Base-by-base conservation (phyloP, 805 yeast species). In the Pichia occidentalis region DNA sequence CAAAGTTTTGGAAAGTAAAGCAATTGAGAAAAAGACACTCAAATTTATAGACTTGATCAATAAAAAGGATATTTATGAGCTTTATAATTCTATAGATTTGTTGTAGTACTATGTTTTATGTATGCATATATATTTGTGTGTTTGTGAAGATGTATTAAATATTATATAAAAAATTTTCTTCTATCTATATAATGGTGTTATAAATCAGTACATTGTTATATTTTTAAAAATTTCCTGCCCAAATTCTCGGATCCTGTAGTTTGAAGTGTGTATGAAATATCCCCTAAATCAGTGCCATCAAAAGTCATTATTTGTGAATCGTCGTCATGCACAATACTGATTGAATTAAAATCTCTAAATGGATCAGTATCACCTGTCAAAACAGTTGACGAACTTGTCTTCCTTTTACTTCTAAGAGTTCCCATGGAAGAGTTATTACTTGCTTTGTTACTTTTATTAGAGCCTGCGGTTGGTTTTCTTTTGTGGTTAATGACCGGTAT, bases 301-400 rank as follows among this genome's bases (percentile, higher is more conserved):
- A 73, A 77, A 4, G 68, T 57, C 55, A 71, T 64, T 4, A 71
- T 61, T 30, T 71, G 65, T 22, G 64, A 69, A 32, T 63, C 68
- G 29, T 65, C 67, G 32, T 77, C 85, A 55, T 85, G 87, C 50
- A 84, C 83, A 50, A 87, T 67, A 6, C 95, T 85, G 57, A 87
- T 83, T 0, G 96, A 86, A 53, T 79, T 84, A 62, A 87, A 87
- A 52, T 77, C 76, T 35, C 77, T 82, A 58, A 87, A 87, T 2
- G 96, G 96, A 59, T 87, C 95, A 20, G 53, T 56, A 4, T 45
- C 48, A 7, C 37, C 43, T 12, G 39, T 29, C 5, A 24, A 12
- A 14, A 18, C 42, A 2, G 57, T 47, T 5, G 62, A 57, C 4
- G 53, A 43, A 9, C 61, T 57, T 1, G 56, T 52, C 32, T 58